Evolutionary conservation across 768 basidiomycete species (phyloP).

Genomic region (Lactifluus volemus): DNA sequence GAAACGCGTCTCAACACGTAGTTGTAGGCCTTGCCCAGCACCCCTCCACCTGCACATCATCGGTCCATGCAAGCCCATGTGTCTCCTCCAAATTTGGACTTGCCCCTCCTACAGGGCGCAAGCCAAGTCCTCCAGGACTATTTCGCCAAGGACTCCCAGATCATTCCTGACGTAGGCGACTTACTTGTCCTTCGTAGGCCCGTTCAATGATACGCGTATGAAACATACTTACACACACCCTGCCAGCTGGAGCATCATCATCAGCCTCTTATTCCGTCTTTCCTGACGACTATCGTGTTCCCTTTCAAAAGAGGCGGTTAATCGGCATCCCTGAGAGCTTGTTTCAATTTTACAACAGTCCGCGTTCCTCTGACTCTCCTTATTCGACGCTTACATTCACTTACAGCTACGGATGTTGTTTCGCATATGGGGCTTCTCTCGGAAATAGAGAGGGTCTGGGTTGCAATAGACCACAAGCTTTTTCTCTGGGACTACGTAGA

Average conservation of each 20-base stretch:
- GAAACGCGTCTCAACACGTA: not conserved
- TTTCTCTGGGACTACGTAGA: constrained; percentile 96
- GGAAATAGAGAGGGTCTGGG: constrained; percentile 92
- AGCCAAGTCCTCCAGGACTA: constrained; percentile 60
- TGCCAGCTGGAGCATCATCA: constrained; percentile 50
- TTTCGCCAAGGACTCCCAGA: constrained; percentile 62
- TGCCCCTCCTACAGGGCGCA: constrained; percentile 55
- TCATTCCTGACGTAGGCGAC: constrained; percentile 69
- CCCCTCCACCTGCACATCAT: not conserved
- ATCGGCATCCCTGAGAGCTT: constrained; percentile 70
- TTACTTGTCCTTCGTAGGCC: constrained; percentile 47
- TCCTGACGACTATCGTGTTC: constrained; percentile 68
- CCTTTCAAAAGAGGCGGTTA: constrained; percentile 70
- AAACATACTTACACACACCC: not conserved
- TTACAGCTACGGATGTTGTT: constrained; percentile 52
- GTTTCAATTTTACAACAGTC: constrained; percentile 73
- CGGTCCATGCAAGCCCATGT: constrained; percentile 10
- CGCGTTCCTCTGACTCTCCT: not conserved
- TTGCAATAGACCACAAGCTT: constrained; percentile 87
- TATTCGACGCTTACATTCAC: constrained; percentile 10
- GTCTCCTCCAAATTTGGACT: constrained; percentile 37
- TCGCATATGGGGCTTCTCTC: constrained; percentile 88
- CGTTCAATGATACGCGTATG: not conserved
- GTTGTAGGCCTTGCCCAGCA: not conserved
- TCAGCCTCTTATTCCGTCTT: constrained; percentile 75